Evolutionary conservation across 2,329 filamentous ascomycete species (phyloP), one percentile per base, ranked within the genome.

Genomic region (Neofusicoccum parvum): DNA sequence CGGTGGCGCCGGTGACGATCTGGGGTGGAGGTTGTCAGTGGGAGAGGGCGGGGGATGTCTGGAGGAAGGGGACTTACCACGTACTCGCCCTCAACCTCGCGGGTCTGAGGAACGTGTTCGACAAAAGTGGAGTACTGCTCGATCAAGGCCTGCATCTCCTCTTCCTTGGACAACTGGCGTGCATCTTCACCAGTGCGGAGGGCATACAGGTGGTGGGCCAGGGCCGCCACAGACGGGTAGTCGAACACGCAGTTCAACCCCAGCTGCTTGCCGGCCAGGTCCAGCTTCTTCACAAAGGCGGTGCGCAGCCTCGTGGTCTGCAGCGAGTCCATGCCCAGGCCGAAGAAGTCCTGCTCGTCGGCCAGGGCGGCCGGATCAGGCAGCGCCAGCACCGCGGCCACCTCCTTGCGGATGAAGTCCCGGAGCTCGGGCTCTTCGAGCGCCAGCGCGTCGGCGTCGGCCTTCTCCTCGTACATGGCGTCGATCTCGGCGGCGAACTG

Each of bases 191-290:
- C 82, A 2, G 73, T 75, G 1, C 80, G 74, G 11, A 87, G 71
- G 0, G 77, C 73, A 49, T 79, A 72, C 0, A 88, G 72, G 66
- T 83, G 79, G 1, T 71, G 72, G 2, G 83, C 79, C 27, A 88
- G 74, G 34, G 76, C 76, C 14, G 74, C 70, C 39, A 86, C 74
- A 2, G 81, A 85, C 0, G 83, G 83, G 39, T 83, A 79, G 45
- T 90, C 87, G 56, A 87, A 90, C 0, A 88, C 80, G 0, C 89
- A 79, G 58, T 88, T 89, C 59, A 85, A 81, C 0, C 82, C 80
- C 0, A 88, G 72, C 14, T 80, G 75, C 23, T 64, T 67, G 0
- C 81, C 81, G 1, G 80, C 79, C 1, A 86, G 69, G 23, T 87
- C 80, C 1, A 89, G 71, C 1, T 81, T 77, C 14, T 81, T 81